phyloP scores from a whole-genome alignment of 2,329 filamentous ascomycete species.

The Sarocladiaceae sp. region DNA sequence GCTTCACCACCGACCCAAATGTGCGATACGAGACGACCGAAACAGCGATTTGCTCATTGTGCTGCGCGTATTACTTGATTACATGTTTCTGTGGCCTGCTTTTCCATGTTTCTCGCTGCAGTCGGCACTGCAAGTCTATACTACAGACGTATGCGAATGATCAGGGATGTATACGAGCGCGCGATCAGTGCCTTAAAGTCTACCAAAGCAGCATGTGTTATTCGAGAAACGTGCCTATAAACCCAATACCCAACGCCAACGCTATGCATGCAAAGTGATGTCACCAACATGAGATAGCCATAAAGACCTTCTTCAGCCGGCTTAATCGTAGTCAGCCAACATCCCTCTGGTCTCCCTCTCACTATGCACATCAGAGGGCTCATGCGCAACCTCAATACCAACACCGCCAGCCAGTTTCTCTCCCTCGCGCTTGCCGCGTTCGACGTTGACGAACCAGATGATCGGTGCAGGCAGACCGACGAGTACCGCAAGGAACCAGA shows the following conservation, averaged over 20 bases:
- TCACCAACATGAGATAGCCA: background rate
- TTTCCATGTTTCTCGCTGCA: too few relatives aligned
- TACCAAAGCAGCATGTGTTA: background rate
- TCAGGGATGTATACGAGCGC: too few relatives aligned
- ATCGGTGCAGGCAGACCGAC: constrained; percentile 80
- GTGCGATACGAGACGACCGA: too few relatives aligned
- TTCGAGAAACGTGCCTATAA: background rate
- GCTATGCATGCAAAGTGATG: constrained; percentile 17
- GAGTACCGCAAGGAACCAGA: constrained; percentile 85
- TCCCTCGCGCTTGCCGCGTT: constrained; percentile 69
- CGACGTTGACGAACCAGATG: constrained; percentile 80
- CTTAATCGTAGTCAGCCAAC: constrained; percentile 23
- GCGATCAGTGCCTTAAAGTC: too few relatives aligned
- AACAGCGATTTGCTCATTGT: too few relatives aligned
- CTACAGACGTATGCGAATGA: too few relatives aligned
- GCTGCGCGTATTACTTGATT: too few relatives aligned
- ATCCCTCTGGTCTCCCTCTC: constrained; percentile 23
- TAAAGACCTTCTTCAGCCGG: background rate
- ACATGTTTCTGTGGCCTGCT: too few relatives aligned
- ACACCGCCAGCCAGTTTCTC: constrained; percentile 58
- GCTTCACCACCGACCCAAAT: too few relatives aligned
- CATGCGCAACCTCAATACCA: constrained; percentile 36
- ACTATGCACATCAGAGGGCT: constrained; percentile 12
- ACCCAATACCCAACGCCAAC: constrained; percentile 15
- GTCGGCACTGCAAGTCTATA: too few relatives aligned